phyloP scores from a whole-genome alignment of 1,284 basidiomycete genomes.

The Boletellus sp. region DNA sequence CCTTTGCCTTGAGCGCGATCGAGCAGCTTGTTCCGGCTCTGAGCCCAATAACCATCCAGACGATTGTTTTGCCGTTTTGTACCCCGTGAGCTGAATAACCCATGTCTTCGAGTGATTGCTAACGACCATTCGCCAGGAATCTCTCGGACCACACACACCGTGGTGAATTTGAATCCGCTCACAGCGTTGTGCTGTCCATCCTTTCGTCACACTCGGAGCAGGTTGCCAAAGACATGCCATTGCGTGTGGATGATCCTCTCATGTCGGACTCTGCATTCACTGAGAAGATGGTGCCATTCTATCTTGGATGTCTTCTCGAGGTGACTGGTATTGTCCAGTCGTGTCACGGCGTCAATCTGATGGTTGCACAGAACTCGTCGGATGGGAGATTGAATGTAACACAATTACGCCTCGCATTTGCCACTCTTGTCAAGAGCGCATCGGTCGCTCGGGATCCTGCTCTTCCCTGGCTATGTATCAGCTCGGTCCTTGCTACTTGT shows the following conservation, averaged over 20 bases:
- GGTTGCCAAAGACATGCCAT: constrained; percentile 9
- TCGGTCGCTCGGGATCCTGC: constrained; percentile 35
- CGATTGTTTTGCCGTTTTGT: constrained; percentile 54
- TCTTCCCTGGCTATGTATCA: constrained; percentile 62
- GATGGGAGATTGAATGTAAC: constrained; percentile 53
- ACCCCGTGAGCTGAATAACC: constrained; percentile 47
- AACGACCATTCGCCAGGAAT: constrained; percentile 38
- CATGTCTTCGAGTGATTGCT: background rate
- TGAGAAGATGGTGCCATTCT: constrained; percentile 63
- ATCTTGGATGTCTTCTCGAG: constrained; percentile 61
- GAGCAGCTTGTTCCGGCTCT: constrained; percentile 68
- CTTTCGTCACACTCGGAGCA: constrained; percentile 57
- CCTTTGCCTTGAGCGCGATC: constrained; percentile 60
- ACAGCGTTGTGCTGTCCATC: constrained; percentile 68
- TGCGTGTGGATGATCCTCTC: constrained; percentile 9
- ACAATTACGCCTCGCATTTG: constrained; percentile 65
- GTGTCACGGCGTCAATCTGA: background rate
- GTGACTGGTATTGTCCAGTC: constrained; percentile 33
- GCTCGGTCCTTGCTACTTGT: constrained; percentile 42
- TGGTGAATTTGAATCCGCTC: constrained; percentile 70
- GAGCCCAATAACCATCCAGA: constrained; percentile 43
- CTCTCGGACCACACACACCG: constrained; percentile 54
- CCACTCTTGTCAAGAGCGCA: constrained; percentile 59
- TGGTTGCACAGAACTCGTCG: constrained; percentile 53
- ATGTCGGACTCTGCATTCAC: constrained; percentile 36